Base-by-base conservation (phyloP, 306 rosid genomes). In the Morella rubra region DNA sequence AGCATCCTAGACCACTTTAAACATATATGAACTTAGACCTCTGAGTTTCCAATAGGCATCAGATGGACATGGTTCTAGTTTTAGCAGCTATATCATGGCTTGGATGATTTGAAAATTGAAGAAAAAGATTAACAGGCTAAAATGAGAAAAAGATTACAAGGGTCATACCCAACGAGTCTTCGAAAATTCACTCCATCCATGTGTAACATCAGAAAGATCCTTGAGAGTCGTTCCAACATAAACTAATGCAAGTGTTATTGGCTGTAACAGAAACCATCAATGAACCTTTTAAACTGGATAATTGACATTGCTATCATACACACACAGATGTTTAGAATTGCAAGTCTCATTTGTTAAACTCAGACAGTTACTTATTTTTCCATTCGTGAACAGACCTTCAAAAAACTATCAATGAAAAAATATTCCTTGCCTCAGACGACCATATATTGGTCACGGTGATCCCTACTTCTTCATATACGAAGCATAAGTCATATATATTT, bases 121-220 rank as follows among this genome's bases (percentile, higher is more conserved):
- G 46, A 62, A n/a, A 69, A 12, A 62, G 51, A 16, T 37, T 70
- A 80, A 74, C 72, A 53, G 71, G 51, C 40, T 73, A 79, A 40
- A 42, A 45, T 55, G 76, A 79, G 60, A 22, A 65, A 13, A 66
- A 72, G 73, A 78, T 61, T 22, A 71, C 69, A 74, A 59, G 32
- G 20, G 44, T 73, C 92, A 86, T 85, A 95, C 99, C 99, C 93
- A 92, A 74, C 92, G 96, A 68, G 97, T 85, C 80, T 83, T 89
- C 22, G 97, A 88, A 81, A 95, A 86, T 71, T 88, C 97, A 66
- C 87, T 73, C 99, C 99, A 95, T 44, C 99, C 93, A 74, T 95
- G 97, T 27, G 97, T 90, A 69, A 95, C 97, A 72, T 92, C 99
- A 70, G 99, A 95, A 69, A 95, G 91, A 87, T 95, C 97, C 81